Evolutionary conservation across 768 basidiomycete species (phyloP).

Genomic region (Tricholomella constricta): DNA sequence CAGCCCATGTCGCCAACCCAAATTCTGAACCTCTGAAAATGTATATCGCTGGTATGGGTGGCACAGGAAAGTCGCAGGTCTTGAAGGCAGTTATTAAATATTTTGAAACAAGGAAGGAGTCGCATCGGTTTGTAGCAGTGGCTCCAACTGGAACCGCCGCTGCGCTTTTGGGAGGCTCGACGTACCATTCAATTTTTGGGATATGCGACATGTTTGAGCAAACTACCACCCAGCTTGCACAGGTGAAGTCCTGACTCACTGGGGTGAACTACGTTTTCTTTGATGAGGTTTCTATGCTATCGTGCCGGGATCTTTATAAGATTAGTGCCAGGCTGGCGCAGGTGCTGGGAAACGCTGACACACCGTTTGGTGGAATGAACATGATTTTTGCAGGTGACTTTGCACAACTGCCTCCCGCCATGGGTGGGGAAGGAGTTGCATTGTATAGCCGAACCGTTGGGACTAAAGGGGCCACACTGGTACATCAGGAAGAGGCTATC

Average conservation of each 20-base stretch:
- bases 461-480: not conserved
- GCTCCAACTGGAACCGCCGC: constrained; percentile 35
- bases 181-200: constrained; percentile 38
- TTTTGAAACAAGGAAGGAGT: not conserved
- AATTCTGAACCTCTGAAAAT: constrained; percentile 22
- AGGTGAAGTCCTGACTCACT: constrained; percentile 19
- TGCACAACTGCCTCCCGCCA: too few relatives aligned
- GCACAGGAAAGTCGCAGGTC: constrained; percentile 33
- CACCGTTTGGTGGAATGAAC: not conserved
- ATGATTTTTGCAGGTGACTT: not conserved
- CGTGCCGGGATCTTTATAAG: constrained; percentile 28
- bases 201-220: constrained; percentile 17
- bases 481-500: not conserved
- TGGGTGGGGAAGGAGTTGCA: not conserved
- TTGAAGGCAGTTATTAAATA: constrained; percentile 17
- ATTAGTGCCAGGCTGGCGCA: constrained; percentile 27
- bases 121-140: constrained; percentile 5
- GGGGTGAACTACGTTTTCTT: constrained; percentile 41
- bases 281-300: constrained; percentile 46
- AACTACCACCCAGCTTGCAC: constrained; percentile 6
- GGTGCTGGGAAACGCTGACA: not conserved
- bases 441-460: not conserved
- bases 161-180: constrained; percentile 32
- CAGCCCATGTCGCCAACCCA: constrained; percentile 13
- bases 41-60: constrained; percentile 36